These are phyloP conservation scores for Phytophthora kernoviae DNA, from an alignment of 352 stramenopile species.

Conservation along the genomic window DNA sequence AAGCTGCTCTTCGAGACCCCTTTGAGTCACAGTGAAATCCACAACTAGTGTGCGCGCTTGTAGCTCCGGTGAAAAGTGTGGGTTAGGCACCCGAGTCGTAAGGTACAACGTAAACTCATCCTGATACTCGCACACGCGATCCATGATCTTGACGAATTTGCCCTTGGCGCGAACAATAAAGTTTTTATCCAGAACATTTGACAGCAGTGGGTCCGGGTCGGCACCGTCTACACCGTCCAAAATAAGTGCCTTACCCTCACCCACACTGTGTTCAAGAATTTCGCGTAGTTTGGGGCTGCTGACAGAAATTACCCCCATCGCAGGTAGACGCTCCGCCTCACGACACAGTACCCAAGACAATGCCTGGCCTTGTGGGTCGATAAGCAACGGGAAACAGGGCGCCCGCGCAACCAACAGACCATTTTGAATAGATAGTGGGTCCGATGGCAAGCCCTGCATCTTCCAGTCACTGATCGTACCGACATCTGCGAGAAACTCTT, in stretches of 20 bases:
- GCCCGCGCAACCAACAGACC: conserved; percentile 86
- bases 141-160: conserved; percentile 72
- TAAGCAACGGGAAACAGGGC: conserved; percentile 83
- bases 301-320: conserved; percentile 66
- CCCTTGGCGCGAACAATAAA: conserved; percentile 63
- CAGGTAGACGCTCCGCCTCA: conserved; percentile 66
- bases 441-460: conserved; percentile 84
- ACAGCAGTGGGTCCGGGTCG: conserved; percentile 62
- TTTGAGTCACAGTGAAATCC: conserved; percentile 93
- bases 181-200: conserved; percentile 72
- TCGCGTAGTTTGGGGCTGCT: conserved; percentile 76
- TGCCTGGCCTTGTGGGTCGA: conserved; percentile 91
- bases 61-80: conserved; percentile 73
- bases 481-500: conserved; percentile 78
- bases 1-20: conserved; percentile 91
- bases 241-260: conserved; percentile 86
- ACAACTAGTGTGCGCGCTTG: conserved; percentile 75
- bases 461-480: conserved; percentile 89
- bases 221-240: conserved; percentile 72
- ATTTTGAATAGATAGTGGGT: conserved; percentile 92
- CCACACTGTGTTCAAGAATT: conserved; percentile 87
- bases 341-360: conserved; percentile 83
- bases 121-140: conserved; percentile 70
- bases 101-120: conserved; percentile 75
- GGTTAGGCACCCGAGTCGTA: conserved; percentile 66